Evolutionary conservation across 768 basidiomycete genomes (phyloP), one percentile per base, ranked within the genome.

Genomic region (Kwoniella bestiolae): DNA sequence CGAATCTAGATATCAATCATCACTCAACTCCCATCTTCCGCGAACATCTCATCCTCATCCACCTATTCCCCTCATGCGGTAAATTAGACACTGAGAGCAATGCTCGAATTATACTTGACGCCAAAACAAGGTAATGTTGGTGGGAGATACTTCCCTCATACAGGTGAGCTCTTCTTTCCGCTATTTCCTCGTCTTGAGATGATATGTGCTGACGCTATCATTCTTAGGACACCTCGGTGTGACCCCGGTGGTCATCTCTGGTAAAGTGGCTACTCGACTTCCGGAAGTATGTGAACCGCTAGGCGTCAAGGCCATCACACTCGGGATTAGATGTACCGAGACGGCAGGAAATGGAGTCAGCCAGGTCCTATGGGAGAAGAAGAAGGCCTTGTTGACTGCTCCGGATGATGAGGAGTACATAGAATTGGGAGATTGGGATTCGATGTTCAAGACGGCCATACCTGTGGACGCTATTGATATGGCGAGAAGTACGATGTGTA

Each of bases 221-320:
- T 26, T 4, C 23, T 7, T 29, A 78, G 76, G 76, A 47, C 64
- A 75, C 35, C 70, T 78, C 49, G 76, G 76, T 16, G 47, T 78
- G 16, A 62, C 72, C 12, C 67, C 72, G 12, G 76, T 78, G 21
- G 49, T 64, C 31, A 28, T 73, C 26, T 29, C 55, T 8, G 76
- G 76, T 9, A 65, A 56, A 26, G 52, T 67, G 25, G 46, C 45
- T 38, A 65, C 76, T 32, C 64, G 59, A 32, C 64, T 67, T 5
- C 74, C 76, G 11, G 55, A 66, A n/a, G 60, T 66, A 6, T 68
- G 65, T 25, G 45, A 62, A 28, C 63, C 72, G 6, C 66, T 78
- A 21, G 66, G 59, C 18, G 70, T 72, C 52, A 66, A 62, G 5
- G 45, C 51, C 8, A 62, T 78, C 47, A 51, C 57, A 7, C 34